These are phyloP conservation scores for Paraphaeosphaeria sporulosa DNA, from an alignment of 2,329 filamentous ascomycete genomes.

Conservation along the genomic window DNA sequence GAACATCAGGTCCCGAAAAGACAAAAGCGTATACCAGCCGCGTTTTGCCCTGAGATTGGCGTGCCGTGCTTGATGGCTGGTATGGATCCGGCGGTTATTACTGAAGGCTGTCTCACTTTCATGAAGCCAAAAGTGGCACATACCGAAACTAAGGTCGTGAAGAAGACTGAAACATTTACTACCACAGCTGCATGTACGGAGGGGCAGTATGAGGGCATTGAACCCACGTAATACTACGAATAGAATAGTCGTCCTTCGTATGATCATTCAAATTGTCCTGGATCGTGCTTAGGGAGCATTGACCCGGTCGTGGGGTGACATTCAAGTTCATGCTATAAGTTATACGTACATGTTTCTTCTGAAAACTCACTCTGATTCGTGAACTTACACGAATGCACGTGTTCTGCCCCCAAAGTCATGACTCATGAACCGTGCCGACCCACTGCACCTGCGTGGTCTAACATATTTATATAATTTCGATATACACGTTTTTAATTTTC, in stretches of 20 bases:
- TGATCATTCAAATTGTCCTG: neutral
- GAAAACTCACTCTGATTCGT: neutral
- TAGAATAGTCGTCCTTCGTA: neutral
- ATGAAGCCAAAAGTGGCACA: neutral
- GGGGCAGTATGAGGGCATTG: neutral
- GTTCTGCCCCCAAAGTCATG: neutral
- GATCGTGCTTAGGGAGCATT: too few relatives aligned
- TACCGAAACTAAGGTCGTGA: neutral
- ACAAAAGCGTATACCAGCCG: constrained; percentile 3
- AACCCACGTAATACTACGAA: neutral
- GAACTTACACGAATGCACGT: neutral
- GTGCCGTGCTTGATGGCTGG: constrained; percentile 6
- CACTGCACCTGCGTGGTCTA: neutral
- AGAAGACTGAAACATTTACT: neutral
- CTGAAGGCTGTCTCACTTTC: constrained; percentile 2
- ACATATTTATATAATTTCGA: neutral
- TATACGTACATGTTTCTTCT: too few relatives aligned
- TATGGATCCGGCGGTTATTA: constrained; percentile 3
- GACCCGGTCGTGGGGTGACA: too few relatives aligned
- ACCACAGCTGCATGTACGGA: neutral
- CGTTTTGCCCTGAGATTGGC: constrained; percentile 4
- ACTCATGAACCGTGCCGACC: neutral
- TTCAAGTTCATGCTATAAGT: too few relatives aligned
- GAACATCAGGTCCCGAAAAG: neutral
- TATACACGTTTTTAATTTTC: too few relatives aligned